Conservation (phyloP, 306 rosid species). For the Biancaea sappan region DNA sequence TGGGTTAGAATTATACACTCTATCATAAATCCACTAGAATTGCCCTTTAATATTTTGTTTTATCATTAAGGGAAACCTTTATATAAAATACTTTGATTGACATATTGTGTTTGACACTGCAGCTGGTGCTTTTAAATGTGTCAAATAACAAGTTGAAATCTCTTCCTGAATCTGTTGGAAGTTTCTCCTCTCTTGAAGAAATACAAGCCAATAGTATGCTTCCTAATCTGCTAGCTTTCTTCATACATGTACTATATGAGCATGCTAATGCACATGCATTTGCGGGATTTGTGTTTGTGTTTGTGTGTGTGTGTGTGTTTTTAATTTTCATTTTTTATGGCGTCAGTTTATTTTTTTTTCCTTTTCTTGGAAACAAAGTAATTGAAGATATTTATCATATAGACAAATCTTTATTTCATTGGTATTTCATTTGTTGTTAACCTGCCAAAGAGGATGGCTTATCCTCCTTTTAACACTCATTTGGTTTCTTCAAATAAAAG, state of each 20-base stretch:
- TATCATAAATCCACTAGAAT: conserved; percentile 7
- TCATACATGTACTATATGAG: conserved; percentile 23
- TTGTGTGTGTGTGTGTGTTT: not conserved
- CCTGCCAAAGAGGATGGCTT: not conserved
- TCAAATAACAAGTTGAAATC: conserved; percentile 78
- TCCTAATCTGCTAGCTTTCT: conserved; percentile 2
- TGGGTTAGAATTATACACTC: conserved; percentile 10
- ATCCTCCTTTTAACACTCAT: not conserved
- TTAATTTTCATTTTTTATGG: no score
- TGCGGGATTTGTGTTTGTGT: not conserved
- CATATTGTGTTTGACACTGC: conserved; percentile 49
- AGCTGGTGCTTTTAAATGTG: conserved; percentile 81
- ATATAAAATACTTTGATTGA: conserved; percentile 29
- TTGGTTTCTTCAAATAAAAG: conserved; percentile 30
- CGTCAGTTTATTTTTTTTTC: no score
- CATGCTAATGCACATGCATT: conserved; percentile 21
- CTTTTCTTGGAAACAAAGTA: conserved; percentile 4
- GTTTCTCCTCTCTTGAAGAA: conserved; percentile 96
- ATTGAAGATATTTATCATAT: conserved; percentile 1
- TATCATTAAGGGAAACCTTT: not conserved
- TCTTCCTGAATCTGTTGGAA: conserved; percentile 94
- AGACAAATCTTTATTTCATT: not conserved
- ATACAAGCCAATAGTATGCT: conserved; percentile 84
- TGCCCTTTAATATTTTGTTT: conserved; percentile 7
- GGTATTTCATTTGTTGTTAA: conserved; percentile 18